A percentile compares a stretch with the other conserved stretches of the same genome.
phyloP scores from a whole-genome alignment of 2,329 filamentous ascomycete species.

The Alternaria burnsii region DNA sequence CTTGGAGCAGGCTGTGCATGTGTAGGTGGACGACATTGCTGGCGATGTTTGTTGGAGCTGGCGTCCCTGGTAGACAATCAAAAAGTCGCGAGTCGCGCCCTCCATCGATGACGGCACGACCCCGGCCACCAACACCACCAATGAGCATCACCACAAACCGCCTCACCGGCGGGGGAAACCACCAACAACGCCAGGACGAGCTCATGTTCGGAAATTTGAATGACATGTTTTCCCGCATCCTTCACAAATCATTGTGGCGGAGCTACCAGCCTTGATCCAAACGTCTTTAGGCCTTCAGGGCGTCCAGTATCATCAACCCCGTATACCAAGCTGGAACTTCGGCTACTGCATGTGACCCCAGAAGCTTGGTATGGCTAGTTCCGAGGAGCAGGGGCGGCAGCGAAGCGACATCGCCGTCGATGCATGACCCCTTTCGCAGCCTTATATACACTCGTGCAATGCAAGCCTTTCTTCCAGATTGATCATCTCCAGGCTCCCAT shows the following conservation, averaged over 20 bases:
- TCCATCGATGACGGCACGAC: conserved; percentile 47
- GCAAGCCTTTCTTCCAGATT: background rate
- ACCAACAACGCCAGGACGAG: conserved; percentile 4
- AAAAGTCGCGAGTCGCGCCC: conserved; percentile 41
- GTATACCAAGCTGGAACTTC: conserved; percentile 11
- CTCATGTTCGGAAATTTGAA: background rate
- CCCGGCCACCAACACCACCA: conserved; percentile 19
- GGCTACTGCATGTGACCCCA: conserved; percentile 5
- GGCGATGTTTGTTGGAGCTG: conserved; percentile 13
- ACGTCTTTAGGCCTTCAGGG: background rate
- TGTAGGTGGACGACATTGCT: conserved; percentile 49
- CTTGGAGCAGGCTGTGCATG: conserved; percentile 47
- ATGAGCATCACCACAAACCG: conserved; percentile 19
- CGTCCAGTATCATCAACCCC: background rate
- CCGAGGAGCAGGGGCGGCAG: conserved; percentile 12
- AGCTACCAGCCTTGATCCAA: background rate
- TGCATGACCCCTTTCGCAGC: background rate
- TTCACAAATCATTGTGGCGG: background rate
- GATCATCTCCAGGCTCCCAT: background rate
- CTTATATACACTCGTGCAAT: background rate
- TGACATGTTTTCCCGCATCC: background rate
- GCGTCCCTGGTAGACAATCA: conserved; percentile 19
- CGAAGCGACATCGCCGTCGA: conserved; percentile 10
- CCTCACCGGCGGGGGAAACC: background rate
- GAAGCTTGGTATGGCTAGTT: conserved; percentile 12